Conservation (phyloP, 441 rosid species). For the Brassica hybrid region DNA sequence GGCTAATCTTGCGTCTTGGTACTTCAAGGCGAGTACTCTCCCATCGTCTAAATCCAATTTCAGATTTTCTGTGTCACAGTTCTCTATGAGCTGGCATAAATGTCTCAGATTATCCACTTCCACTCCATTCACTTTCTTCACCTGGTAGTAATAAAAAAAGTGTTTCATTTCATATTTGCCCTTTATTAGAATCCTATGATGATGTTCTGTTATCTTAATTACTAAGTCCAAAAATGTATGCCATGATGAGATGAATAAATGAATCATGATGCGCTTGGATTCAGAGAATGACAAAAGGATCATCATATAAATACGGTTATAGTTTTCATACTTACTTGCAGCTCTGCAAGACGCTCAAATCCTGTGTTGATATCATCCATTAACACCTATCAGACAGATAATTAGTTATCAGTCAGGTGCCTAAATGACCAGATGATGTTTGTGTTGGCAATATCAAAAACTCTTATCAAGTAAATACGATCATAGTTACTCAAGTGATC, state of each 20-base stretch:
- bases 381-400: slow-evolving; percentile 64
- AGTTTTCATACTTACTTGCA: slow-evolving; percentile 57
- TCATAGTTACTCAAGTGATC: background rate
- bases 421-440: background rate
- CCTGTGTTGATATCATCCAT: slow-evolving; percentile 92
- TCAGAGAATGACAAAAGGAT: background rate
- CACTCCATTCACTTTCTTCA: slow-evolving; percentile 72
- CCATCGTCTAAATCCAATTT: slow-evolving; percentile 86
- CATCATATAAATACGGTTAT: background rate
- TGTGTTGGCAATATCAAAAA: background rate
- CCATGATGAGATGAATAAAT: slow-evolving; percentile 1
- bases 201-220: background rate
- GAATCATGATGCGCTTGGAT: slow-evolving; percentile 1
- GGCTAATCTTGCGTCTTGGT: slow-evolving; percentile 63
- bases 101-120: slow-evolving; percentile 80
- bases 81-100: slow-evolving; percentile 66
- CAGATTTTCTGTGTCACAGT: slow-evolving; percentile 56
- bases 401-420: slow-evolving; percentile 17
- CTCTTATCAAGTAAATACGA: background rate
- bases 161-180: background rate
- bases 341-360: slow-evolving; percentile 87
- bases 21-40: slow-evolving; percentile 69
- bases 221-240: background rate
- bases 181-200: background rate
- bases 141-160: slow-evolving; percentile 51